Conservation (phyloP, 2,329 filamentous ascomycete genomes). For the Diaporthe caulivora region DNA sequence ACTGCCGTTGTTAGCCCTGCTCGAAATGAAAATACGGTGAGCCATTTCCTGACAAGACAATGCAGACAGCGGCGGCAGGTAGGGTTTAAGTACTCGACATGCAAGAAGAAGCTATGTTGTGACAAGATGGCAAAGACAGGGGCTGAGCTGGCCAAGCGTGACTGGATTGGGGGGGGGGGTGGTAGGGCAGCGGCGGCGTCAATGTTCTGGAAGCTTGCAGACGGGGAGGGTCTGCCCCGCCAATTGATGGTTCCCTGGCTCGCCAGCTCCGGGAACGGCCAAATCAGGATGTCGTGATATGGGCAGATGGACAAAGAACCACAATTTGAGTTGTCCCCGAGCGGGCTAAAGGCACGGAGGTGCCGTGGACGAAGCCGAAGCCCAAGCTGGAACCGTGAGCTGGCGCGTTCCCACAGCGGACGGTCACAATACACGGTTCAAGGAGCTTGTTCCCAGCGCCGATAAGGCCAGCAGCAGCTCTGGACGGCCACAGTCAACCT, state of each 20-base stretch:
- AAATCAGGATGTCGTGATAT: constrained; percentile 15
- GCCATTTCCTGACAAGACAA: not conserved
- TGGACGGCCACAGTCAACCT: constrained; percentile 34
- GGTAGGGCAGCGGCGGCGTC: not conserved
- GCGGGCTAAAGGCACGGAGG: constrained; percentile 27
- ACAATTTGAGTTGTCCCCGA: constrained; percentile 21
- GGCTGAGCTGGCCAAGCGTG: constrained; percentile 28
- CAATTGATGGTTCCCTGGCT: constrained; percentile 20
- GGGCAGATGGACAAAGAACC: constrained; percentile 30
- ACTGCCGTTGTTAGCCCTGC: constrained; percentile 22
- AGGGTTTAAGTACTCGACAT: constrained; percentile 32
- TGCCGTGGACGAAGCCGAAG: constrained; percentile 26
- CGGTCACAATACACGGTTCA: constrained; percentile 13
- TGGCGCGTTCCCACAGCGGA: constrained; percentile 22
- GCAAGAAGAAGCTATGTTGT: constrained; percentile 26
- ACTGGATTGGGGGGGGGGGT: not conserved
- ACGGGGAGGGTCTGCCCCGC: constrained; percentile 26
- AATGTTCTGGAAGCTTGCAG: constrained; percentile 27
- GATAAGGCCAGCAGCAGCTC: constrained; percentile 11
- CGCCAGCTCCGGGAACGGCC: not conserved
- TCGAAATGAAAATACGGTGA: constrained; percentile 25
- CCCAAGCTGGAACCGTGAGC: constrained; percentile 32
- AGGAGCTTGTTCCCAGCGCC: constrained; percentile 1
- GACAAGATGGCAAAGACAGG: constrained; percentile 29
- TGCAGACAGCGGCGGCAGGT: not conserved